Conservation (phyloP, 768 basidiomycete genomes). For the Exsudoporus frostii region DNA sequence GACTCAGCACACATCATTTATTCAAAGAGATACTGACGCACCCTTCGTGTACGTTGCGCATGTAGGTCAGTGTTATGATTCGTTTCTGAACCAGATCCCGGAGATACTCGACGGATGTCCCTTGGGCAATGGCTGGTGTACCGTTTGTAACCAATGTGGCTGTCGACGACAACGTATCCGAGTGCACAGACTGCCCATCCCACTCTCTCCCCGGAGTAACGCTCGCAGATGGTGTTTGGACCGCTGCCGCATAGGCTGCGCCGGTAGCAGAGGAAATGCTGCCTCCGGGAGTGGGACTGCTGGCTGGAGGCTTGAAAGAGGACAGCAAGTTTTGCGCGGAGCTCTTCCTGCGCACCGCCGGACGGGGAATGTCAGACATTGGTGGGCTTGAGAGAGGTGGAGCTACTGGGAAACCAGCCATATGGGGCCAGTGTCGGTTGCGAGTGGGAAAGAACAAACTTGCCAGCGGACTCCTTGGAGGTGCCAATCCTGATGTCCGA, state of each 20-base stretch:
- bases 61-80: slow-evolving; percentile 79
- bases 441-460: slow-evolving; percentile 4
- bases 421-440: neutral
- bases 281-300: slow-evolving; percentile 28
- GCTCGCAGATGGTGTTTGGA: slow-evolving; percentile 38
- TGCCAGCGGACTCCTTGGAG: too few species aligned
- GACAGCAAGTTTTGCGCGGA: slow-evolving; percentile 81
- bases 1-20: neutral
- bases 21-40: slow-evolving; percentile 35
- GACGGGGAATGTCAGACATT: slow-evolving; percentile 39
- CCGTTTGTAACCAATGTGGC: slow-evolving; percentile 37
- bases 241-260: slow-evolving; percentile 37
- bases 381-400: slow-evolving; percentile 23
- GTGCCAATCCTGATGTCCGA: slow-evolving; percentile 8
- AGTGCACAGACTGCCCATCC: slow-evolving; percentile 68
- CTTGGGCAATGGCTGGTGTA: slow-evolving; percentile 41
- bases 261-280: slow-evolving; percentile 36
- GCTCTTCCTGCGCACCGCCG: slow-evolving; percentile 78
- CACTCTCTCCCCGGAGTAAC: slow-evolving; percentile 53
- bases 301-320: slow-evolving; percentile 52
- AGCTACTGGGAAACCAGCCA: slow-evolving; percentile 21
- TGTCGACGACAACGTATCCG: slow-evolving; percentile 40
- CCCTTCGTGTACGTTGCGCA: slow-evolving; percentile 86
- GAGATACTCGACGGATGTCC: slow-evolving; percentile 74
- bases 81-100: slow-evolving; percentile 80